phyloP scores from a whole-genome alignment of 805 yeast genomes.

The Saccharomycopsis sp. region DNA sequence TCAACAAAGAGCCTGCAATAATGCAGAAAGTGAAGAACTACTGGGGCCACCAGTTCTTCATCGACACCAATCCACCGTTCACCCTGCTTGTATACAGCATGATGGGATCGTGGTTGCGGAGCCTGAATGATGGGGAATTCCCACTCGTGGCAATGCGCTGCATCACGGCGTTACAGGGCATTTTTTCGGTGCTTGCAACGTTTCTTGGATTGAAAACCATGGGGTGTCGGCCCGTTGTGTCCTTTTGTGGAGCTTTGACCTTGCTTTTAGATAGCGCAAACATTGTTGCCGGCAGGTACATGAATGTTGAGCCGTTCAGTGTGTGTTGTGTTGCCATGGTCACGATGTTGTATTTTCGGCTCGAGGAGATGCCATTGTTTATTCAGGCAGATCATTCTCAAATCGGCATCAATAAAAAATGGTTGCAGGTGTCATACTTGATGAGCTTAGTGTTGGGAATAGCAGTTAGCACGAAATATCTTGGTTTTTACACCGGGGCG shows the following conservation, averaged over 20 bases:
- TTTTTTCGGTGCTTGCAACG: slow-evolving; percentile 41
- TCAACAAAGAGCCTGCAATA: slow-evolving; percentile 40
- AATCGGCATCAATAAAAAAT: no score
- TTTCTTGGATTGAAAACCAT: slow-evolving; percentile 47
- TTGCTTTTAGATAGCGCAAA: slow-evolving; percentile 57
- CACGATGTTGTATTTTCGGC: slow-evolving; percentile 32
- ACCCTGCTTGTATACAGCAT: slow-evolving; percentile 50
- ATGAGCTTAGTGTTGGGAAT: slow-evolving; percentile 47
- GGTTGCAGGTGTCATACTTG: slow-evolving; percentile 44
- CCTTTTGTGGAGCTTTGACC: slow-evolving; percentile 43
- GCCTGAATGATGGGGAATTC: slow-evolving; percentile 30
- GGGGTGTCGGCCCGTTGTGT: slow-evolving; percentile 42
- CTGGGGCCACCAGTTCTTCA: slow-evolving; percentile 49
- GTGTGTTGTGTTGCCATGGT: slow-evolving; percentile 30
- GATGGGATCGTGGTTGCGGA: slow-evolving; percentile 42
- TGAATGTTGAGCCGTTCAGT: slow-evolving; percentile 38
- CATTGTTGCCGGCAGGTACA: slow-evolving; percentile 49
- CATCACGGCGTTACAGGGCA: slow-evolving; percentile 48
- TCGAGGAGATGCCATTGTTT: slow-evolving; percentile 39
- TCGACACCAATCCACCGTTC: slow-evolving; percentile 69
- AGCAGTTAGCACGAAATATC: slow-evolving; percentile 54
- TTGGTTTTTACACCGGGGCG: slow-evolving; percentile 56
- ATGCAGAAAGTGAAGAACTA: slow-evolving; percentile 36
- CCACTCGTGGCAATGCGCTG: slow-evolving; percentile 50
- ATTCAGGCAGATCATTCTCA: no score